Percentiles rank a stretch among this genome's conserved stretches.
Evolutionary conservation across 176 grass and related monocot genomes (phyloP).

Genomic region (Olyra latifolia): DNA sequence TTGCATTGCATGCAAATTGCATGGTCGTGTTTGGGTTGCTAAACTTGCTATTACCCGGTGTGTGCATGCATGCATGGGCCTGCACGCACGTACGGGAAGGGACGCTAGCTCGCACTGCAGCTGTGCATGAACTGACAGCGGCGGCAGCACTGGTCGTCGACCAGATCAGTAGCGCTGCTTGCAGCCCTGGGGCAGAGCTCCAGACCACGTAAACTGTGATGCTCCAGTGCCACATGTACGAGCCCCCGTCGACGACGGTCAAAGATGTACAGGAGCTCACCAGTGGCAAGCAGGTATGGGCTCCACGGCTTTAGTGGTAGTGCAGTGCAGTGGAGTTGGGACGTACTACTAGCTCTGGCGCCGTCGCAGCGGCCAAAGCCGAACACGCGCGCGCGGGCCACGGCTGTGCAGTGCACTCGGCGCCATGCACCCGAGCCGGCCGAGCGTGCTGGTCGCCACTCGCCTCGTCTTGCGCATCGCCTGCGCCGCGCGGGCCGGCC

Average conservation of each 20-base stretch:
- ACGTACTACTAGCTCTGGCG: neutral
- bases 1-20: too few species aligned
- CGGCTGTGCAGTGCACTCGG: neutral
- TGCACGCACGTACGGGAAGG: too few species aligned
- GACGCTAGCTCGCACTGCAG: too few species aligned
- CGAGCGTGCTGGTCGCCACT: neutral
- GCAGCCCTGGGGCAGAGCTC: constrained; percentile 3
- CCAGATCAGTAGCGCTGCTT: neutral
- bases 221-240: neutral
- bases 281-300: neutral
- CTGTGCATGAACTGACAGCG: too few species aligned
- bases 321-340: neutral
- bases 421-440: too few species aligned
- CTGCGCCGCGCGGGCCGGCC: too few species aligned
- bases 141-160: neutral
- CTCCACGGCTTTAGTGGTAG: neutral
- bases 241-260: neutral
- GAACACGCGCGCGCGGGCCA: constrained; percentile 9
- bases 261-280: neutral
- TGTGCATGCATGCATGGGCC: too few species aligned
- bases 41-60: too few species aligned
- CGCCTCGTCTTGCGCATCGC: too few species aligned
- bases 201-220: neutral
- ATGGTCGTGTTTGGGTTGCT: too few species aligned
- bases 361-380: constrained; percentile 1